Evolutionary conservation across 768 basidiomycete genomes (phyloP).

Genomic region (Lactifluus pinguis): DNA sequence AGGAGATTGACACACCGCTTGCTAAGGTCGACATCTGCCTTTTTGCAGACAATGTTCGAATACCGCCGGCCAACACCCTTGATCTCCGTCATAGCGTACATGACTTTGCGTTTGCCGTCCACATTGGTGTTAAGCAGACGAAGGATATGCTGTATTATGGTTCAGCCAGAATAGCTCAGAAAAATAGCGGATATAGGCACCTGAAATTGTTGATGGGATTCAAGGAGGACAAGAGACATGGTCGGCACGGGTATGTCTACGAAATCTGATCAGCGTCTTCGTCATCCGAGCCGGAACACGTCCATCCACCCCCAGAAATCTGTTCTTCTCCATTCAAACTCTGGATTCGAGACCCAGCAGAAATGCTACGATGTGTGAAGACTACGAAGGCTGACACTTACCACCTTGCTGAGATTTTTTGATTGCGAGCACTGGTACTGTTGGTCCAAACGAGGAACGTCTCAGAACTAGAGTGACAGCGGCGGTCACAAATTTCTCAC

Average conservation of each 20-base stretch:
- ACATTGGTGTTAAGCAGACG: constrained; percentile 99
- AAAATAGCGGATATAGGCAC: constrained; percentile 31
- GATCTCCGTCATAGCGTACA: constrained; percentile 99
- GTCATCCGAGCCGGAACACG: constrained; percentile 12
- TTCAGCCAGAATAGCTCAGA: not conserved
- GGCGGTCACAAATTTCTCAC: constrained; percentile 11
- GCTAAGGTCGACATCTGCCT: constrained; percentile 97
- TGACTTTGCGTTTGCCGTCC: constrained; percentile 98
- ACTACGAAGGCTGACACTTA: not conserved
- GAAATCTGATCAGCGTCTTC: not conserved
- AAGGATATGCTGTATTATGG: constrained; percentile 74
- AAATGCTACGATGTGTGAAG: not conserved
- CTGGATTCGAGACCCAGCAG: not conserved
- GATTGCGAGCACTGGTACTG: not conserved
- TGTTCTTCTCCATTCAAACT: not conserved
- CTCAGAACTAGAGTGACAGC: not conserved
- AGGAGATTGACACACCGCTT: constrained; percentile 66
- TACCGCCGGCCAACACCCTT: constrained; percentile 99
- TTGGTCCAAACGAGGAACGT: not conserved
- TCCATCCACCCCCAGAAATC: constrained; percentile 15
- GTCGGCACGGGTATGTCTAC: constrained; percentile 18
- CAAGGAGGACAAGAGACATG: constrained; percentile 98
- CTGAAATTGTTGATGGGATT: constrained; percentile 93
- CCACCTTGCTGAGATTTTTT: constrained; percentile 14
- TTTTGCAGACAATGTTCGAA: constrained; percentile 99